These are phyloP conservation scores for Phascolomyces articulosus DNA, from an alignment of 371 early-diverging fungal genomes.

Conservation along the genomic window DNA sequence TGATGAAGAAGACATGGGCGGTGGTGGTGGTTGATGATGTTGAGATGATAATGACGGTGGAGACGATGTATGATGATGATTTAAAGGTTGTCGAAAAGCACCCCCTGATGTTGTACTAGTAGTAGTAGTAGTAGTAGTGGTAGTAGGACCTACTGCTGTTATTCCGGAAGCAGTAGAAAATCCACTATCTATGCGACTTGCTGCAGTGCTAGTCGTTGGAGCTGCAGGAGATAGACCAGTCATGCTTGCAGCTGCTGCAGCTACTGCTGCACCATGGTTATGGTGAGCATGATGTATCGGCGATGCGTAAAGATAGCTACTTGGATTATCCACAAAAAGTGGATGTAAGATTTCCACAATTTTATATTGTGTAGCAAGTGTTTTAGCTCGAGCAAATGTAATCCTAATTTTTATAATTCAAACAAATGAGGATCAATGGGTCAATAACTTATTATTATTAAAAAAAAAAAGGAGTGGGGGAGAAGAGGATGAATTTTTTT, in stretches of 20 bases:
- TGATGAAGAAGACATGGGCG: no score
- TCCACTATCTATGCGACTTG: constrained; percentile 18
- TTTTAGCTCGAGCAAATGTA: constrained; percentile 71
- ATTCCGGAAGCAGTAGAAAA: constrained; percentile 7
- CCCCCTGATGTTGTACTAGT: constrained; percentile 1
- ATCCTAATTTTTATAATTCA: constrained; percentile 45
- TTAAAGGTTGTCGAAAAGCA: constrained; percentile 9
- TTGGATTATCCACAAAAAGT: constrained; percentile 77
- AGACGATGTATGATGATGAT: constrained; percentile 12
- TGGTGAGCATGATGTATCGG: constrained; percentile 20
- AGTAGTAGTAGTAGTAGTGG: no score
- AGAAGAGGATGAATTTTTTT: no score
- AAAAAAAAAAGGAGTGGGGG: not conserved
- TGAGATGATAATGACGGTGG: constrained; percentile 3
- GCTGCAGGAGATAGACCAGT: constrained; percentile 13
- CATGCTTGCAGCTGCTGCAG: constrained; percentile 15
- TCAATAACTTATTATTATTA: not conserved
- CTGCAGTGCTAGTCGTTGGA: constrained; percentile 7
- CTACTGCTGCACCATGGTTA: constrained; percentile 7
- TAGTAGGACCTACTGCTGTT: no score
- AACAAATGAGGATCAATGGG: not conserved
- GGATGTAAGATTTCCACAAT: constrained; percentile 73
- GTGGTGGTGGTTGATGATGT: not conserved
- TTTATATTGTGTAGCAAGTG: constrained; percentile 69
- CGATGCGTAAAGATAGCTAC: constrained; percentile 35